phyloP scores from a whole-genome alignment of 371 early-diverging fungal genomes.

The Catenaria anguillulae region DNA sequence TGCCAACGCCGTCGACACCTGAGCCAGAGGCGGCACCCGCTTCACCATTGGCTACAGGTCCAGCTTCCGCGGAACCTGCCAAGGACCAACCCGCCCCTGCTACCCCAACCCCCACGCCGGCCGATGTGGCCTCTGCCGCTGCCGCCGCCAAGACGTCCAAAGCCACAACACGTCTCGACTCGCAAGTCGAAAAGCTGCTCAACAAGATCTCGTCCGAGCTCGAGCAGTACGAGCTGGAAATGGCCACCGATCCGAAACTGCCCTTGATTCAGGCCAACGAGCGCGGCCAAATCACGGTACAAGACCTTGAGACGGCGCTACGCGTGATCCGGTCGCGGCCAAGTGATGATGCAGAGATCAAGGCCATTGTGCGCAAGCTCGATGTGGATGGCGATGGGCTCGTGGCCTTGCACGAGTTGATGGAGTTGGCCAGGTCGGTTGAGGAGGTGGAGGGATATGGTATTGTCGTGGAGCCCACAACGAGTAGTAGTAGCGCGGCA shows the following conservation, averaged over 20 bases:
- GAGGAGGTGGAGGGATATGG: slow-evolving; percentile 11
- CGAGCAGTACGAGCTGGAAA: slow-evolving; percentile 30
- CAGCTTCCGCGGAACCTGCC: neutral
- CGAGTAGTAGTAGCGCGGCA: too few relatives aligned
- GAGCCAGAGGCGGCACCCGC: neutral
- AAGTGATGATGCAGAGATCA: slow-evolving; percentile 38
- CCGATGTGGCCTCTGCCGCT: slow-evolving; percentile 2
- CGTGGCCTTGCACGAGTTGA: slow-evolving; percentile 24
- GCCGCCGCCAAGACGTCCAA: slow-evolving; percentile 16
- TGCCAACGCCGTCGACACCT: neutral
- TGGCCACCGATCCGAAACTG: slow-evolving; percentile 21
- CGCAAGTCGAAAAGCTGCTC: slow-evolving; percentile 47
- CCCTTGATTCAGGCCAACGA: slow-evolving; percentile 29
- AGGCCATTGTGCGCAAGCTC: slow-evolving; percentile 43
- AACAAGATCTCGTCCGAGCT: slow-evolving; percentile 52
- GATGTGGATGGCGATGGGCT: slow-evolving; percentile 41
- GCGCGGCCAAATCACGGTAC: slow-evolving; percentile 39
- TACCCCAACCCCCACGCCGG: neutral
- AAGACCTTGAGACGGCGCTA: slow-evolving; percentile 45
- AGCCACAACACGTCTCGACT: slow-evolving; percentile 36
- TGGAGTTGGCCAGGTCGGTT: slow-evolving; percentile 18
- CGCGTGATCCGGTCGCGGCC: slow-evolving; percentile 42
- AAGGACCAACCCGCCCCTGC: too few relatives aligned
- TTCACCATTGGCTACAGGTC: neutral
- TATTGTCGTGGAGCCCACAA: neutral